Conservation (phyloP, 192 early-diverging fungal species). For the Podochytrium sp. region DNA sequence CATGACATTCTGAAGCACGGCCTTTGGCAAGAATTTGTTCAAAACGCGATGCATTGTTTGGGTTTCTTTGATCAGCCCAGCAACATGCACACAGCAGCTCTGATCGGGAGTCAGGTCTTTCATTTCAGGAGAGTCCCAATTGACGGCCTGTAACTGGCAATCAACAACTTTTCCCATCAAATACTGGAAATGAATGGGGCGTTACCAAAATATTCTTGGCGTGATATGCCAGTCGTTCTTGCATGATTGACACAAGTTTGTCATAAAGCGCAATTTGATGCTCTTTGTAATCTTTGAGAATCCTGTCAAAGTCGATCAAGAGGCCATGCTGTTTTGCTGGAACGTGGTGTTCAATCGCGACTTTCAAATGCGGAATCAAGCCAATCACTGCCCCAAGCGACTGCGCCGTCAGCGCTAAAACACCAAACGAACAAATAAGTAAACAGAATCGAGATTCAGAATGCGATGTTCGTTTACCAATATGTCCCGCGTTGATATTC, state of each 20-base stretch:
- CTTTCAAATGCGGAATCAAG: constrained; percentile 81
- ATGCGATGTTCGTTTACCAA: constrained; percentile 55
- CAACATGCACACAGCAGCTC: constrained; percentile 63
- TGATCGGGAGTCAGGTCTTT: constrained; percentile 45
- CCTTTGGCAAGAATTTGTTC: constrained; percentile 76
- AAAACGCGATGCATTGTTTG: constrained; percentile 90
- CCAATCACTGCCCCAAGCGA: constrained; percentile 86
- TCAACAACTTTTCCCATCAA: constrained; percentile 31
- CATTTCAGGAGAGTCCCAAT: constrained; percentile 60
- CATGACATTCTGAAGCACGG: constrained; percentile 76
- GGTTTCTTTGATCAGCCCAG: constrained; percentile 86
- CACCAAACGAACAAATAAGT: too few relatives aligned
- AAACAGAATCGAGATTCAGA: background rate
- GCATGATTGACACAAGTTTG: constrained; percentile 95
- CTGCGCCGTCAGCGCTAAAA: constrained; percentile 87
- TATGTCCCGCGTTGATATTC: constrained; percentile 95
- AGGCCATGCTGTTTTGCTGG: constrained; percentile 78
- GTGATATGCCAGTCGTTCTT: constrained; percentile 82
- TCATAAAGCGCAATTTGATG: constrained; percentile 90
- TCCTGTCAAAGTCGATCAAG: constrained; percentile 88
- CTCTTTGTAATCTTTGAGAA: constrained; percentile 78
- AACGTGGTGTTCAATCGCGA: constrained; percentile 74
- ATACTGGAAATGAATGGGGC: constrained; percentile 37
- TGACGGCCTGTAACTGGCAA: constrained; percentile 37
- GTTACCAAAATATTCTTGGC: constrained; percentile 71